phyloP scores from a whole-genome alignment of 495 filamentous ascomycete genomes.

The Penicilliopsis zonata region DNA sequence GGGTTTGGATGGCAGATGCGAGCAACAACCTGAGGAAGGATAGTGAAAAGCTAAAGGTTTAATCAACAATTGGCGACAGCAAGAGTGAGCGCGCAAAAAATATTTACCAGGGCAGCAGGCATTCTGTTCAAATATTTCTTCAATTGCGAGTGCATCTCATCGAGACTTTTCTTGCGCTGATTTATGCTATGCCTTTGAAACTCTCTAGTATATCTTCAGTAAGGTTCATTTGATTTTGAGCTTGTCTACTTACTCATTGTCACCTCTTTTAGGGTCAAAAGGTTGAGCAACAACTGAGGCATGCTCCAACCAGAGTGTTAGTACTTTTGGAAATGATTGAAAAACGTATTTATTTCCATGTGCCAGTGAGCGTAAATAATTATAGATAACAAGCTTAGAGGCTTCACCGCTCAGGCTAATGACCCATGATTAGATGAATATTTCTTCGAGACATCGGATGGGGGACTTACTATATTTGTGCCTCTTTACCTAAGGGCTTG shows the following conservation, averaged over 20 bases:
- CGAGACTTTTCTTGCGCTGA: conserved; percentile 52
- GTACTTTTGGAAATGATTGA: conserved; percentile 76
- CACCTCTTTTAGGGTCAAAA: conserved; percentile 54
- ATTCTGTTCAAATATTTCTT: conserved; percentile 61
- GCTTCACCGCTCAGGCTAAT: conserved; percentile 56
- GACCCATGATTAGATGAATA: conserved; percentile 4
- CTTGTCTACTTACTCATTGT: conserved; percentile 32
- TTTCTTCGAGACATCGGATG: neutral
- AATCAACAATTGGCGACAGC: conserved; percentile 6
- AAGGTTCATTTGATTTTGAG: neutral
- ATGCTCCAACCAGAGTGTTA: conserved; percentile 92
- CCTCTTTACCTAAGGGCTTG: conserved; percentile 55
- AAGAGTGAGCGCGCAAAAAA: neutral
- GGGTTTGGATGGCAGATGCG: conserved; percentile 77
- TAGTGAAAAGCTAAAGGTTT: conserved; percentile 60
- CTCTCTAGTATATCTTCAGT: conserved; percentile 23
- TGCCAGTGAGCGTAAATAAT: conserved; percentile 74
- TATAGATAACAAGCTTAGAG: conserved; percentile 82
- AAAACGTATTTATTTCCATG: conserved; percentile 92
- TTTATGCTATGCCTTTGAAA: conserved; percentile 42
- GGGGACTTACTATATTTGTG: conserved; percentile 32
- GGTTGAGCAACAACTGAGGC: conserved; percentile 59
- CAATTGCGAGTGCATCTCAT: conserved; percentile 58
- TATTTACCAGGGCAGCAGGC: conserved; percentile 57
- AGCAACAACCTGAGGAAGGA: conserved; percentile 82